Percentiles rank a stretch among this genome's conserved stretches.
Evolutionary conservation across 352 stramenopile species (phyloP).

Genomic region (Phytophthora sp.): DNA sequence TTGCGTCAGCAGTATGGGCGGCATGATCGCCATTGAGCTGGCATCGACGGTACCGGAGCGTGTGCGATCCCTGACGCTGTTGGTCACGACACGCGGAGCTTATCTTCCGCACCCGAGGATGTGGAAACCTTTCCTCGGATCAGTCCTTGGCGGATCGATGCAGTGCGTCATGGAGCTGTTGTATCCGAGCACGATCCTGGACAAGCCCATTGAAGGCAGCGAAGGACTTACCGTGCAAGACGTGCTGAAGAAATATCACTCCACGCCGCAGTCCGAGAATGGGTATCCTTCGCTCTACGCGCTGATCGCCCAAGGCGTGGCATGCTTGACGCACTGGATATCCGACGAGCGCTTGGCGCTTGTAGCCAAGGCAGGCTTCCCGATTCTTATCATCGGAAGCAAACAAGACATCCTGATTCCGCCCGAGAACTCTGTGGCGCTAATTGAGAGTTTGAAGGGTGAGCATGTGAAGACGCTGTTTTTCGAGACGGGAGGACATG

Average conservation of each 20-base stretch:
- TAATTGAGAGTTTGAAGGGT: conserved; percentile 36
- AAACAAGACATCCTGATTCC: conserved; percentile 58
- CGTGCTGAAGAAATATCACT: conserved; percentile 45
- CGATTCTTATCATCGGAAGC: conserved; percentile 55
- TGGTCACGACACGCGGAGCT: conserved; percentile 41
- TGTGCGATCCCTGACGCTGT: conserved; percentile 42
- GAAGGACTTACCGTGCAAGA: conserved; percentile 41
- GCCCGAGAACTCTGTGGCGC: conserved; percentile 38
- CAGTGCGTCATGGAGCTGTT: conserved; percentile 38
- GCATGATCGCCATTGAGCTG: conserved; percentile 56
- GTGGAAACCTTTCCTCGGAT: conserved; percentile 40
- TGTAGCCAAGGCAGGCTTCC: conserved; percentile 49
- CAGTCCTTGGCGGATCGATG: conserved; percentile 33
- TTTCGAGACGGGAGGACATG: conserved; percentile 44
- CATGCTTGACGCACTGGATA: conserved; percentile 58
- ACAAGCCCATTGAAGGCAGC: conserved; percentile 30
- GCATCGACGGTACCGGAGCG: conserved; percentile 34
- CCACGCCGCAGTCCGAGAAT: conserved; percentile 29
- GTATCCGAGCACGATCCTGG: conserved; percentile 34
- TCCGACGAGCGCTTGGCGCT: conserved; percentile 50
- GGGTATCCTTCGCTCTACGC: conserved; percentile 37
- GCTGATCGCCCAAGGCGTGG: conserved; percentile 50
- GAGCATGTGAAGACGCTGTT: conserved; percentile 40
- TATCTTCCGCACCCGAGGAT: conserved; percentile 36
- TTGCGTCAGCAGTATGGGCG: conserved; percentile 43